Percentiles rank a stretch among this genome's conserved stretches.
Conservation (phyloP, 108 stramenopile species). For the Nitzschia inconspicua region DNA sequence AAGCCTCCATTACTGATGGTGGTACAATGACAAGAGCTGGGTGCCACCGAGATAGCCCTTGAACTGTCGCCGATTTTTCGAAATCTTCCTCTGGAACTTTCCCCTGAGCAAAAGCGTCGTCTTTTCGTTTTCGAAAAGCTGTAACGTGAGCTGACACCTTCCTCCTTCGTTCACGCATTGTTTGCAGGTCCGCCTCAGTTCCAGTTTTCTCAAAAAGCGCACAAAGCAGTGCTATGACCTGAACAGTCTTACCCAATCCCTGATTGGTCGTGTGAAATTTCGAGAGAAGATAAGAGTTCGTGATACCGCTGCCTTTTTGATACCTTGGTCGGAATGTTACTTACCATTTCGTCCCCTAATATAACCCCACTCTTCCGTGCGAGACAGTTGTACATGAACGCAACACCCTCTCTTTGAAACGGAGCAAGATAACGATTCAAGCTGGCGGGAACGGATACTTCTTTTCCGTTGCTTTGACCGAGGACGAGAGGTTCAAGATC, state of each 20-base stretch:
- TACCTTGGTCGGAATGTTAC: background rate
- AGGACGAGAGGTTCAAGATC: conserved; percentile 31
- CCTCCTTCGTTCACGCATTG: conserved; percentile 28
- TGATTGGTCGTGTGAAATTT: too few species aligned
- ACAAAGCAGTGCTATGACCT: conserved; percentile 67
- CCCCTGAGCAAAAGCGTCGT: conserved; percentile 22
- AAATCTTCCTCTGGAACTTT: background rate
- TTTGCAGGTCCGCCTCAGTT: conserved; percentile 41
- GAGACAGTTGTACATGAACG: conserved; percentile 70
- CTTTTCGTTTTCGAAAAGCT: conserved; percentile 25
- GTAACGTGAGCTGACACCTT: background rate
- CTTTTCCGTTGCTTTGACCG: conserved; percentile 4
- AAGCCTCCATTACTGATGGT: conserved; percentile 55
- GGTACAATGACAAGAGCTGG: conserved; percentile 82
- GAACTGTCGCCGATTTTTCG: background rate
- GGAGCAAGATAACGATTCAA: conserved; percentile 74
- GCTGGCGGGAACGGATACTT: conserved; percentile 66
- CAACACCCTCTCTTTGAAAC: conserved; percentile 75
- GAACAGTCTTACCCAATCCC: conserved; percentile 72
- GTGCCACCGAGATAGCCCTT: conserved; percentile 23
- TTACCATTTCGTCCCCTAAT: conserved; percentile 53
- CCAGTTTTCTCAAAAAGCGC: conserved; percentile 77
- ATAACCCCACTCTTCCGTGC: conserved; percentile 55
- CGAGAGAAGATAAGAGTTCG: too few species aligned
- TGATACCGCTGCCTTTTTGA: background rate